These are phyloP conservation scores for Aspergillus leporis DNA, from an alignment of 495 filamentous ascomycete genomes.

Conservation along the genomic window DNA sequence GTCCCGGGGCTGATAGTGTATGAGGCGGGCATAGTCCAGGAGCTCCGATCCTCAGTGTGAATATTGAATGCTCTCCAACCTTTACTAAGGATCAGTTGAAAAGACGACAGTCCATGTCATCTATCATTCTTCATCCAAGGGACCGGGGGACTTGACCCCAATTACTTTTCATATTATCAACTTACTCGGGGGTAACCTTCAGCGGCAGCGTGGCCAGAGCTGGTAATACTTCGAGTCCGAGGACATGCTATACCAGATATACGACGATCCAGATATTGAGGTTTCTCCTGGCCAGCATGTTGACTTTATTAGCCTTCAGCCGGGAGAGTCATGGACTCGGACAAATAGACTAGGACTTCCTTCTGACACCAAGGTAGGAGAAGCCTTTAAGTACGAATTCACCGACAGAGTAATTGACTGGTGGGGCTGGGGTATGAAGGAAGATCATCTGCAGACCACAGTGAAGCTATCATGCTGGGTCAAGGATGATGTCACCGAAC, in stretches of 20 bases:
- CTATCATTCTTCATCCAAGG: background rate
- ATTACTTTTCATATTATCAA: background rate
- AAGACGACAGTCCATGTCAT: background rate
- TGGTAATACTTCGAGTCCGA: too few species aligned
- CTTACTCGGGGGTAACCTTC: background rate
- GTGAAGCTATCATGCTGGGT: background rate
- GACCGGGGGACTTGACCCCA: background rate
- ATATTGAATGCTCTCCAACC: background rate
- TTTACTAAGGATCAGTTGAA: background rate
- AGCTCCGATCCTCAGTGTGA: background rate
- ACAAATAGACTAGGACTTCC: too few species aligned
- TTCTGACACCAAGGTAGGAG: background rate
- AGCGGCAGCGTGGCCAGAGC: too few species aligned
- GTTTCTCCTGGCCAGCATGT: background rate
- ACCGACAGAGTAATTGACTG: background rate
- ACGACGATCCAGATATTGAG: slow-evolving; percentile 3
- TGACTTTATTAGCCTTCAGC: background rate
- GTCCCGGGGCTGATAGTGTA: background rate
- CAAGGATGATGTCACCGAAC: too few species aligned
- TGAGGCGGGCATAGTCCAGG: background rate
- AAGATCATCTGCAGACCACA: background rate
- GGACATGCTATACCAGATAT: background rate
- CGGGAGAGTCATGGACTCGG: slow-evolving; percentile 3
- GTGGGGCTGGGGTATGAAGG: background rate
- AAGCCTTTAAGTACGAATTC: background rate